phyloP scores from a whole-genome alignment of 306 rosid genomes.

The Cicer pinnatifidum region DNA sequence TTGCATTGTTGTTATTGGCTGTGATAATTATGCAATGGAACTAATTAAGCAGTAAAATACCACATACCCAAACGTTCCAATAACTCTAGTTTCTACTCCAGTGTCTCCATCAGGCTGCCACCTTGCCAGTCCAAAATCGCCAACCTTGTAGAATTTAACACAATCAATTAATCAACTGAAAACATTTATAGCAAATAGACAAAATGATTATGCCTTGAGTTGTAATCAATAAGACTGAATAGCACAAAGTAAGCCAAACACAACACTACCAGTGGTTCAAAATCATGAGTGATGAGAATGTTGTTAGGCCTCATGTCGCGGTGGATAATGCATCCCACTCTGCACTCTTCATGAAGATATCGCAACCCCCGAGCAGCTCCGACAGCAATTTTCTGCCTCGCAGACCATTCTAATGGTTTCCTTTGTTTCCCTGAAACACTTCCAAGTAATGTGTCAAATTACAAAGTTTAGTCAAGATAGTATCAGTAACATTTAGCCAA shows the following conservation, averaged over 20 bases:
- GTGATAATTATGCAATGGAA: conserved; percentile 17
- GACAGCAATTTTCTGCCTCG: conserved; percentile 86
- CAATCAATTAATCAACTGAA: background rate
- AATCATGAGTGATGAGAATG: conserved; percentile 98
- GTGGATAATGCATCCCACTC: conserved; percentile 98
- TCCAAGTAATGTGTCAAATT: conserved; percentile 36
- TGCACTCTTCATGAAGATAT: conserved; percentile 98
- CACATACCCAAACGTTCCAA: conserved; percentile 93
- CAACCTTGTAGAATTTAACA: conserved; percentile 65
- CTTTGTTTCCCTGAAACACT: conserved; percentile 68
- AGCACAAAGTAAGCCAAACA: background rate
- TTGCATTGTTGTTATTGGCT: conserved; percentile 32
- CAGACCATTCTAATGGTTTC: conserved; percentile 84
- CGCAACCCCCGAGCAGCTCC: conserved; percentile 99
- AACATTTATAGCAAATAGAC: conserved; percentile 15
- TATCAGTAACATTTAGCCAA: background rate
- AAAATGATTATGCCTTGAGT: background rate
- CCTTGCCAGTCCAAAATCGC: conserved; percentile 99
- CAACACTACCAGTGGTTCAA: conserved; percentile 83
- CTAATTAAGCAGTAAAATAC: conserved; percentile 8
- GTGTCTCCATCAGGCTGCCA: conserved; percentile 99
- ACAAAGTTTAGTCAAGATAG: conserved; percentile 40
- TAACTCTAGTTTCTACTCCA: conserved; percentile 93
- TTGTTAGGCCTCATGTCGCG: conserved; percentile 99
- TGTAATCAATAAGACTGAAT: background rate